phyloP scores from a whole-genome alignment of 495 filamentous ascomycete species.

The Ascobolus immersus region DNA sequence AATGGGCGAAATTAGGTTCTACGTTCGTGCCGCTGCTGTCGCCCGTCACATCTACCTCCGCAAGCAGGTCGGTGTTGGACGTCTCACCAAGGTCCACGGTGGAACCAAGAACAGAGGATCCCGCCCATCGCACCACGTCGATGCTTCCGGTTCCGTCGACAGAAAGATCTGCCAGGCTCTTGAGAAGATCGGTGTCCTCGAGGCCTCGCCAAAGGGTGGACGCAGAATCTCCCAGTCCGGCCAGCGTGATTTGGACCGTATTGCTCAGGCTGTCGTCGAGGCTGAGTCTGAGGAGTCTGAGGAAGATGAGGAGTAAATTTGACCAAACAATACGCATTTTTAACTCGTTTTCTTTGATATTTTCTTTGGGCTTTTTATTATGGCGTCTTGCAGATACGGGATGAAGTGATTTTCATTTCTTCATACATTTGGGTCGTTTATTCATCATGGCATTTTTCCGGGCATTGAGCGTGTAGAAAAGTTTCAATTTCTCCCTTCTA shows the following conservation, averaged over 20 bases:
- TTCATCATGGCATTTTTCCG: too few relatives aligned
- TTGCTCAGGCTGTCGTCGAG: too few relatives aligned
- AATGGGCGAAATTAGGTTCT: constrained; percentile 35
- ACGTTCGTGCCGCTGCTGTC: constrained; percentile 84
- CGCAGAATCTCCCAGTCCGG: constrained; percentile 88
- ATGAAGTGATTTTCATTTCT: too few relatives aligned
- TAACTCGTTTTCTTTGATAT: too few relatives aligned
- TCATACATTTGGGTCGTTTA: too few relatives aligned
- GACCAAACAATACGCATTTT: too few relatives aligned
- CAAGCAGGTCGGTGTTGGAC: constrained; percentile 94
- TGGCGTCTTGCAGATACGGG: too few relatives aligned
- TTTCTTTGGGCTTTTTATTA: too few relatives aligned
- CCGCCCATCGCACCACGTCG: constrained; percentile 78
- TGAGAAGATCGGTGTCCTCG: constrained; percentile 95
- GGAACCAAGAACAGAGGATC: constrained; percentile 88
- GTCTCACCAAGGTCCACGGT: constrained; percentile 73
- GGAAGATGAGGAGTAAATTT: too few relatives aligned
- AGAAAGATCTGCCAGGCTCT: constrained; percentile 86
- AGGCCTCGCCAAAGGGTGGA: constrained; percentile 96
- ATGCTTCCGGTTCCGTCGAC: constrained; percentile 83
- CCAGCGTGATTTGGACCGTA: constrained; percentile 95
- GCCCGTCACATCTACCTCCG: constrained; percentile 97
- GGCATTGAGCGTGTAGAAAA: too few relatives aligned
- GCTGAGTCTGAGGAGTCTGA: too few relatives aligned
- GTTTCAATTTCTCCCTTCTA: too few relatives aligned